Percentiles rank a stretch among this genome's conserved stretches.
Evolutionary conservation across 495 filamentous ascomycete species (phyloP).

Genomic region (Margaritispora aquatica): DNA sequence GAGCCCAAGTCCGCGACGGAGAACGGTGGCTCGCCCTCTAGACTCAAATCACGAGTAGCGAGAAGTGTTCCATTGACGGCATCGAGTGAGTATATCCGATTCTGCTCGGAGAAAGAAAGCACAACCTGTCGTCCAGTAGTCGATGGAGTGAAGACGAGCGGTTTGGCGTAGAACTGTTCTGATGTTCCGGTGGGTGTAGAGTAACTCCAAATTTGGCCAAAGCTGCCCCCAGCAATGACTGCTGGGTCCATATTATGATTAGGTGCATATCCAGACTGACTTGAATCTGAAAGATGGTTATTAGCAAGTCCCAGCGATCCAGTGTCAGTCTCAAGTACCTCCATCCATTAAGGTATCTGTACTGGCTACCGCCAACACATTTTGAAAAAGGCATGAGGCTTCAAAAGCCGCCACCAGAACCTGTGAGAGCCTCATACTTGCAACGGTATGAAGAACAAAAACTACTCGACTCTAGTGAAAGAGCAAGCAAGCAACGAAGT

Average conservation of each 20-base stretch:
- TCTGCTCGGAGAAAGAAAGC: constrained; percentile 26
- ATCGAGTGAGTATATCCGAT: constrained; percentile 28
- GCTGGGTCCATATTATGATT: constrained; percentile 40
- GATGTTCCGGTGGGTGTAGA: not conserved
- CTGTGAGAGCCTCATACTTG: constrained; percentile 1
- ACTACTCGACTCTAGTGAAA: not conserved
- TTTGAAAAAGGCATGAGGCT: not conserved
- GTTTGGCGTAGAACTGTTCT: constrained; percentile 22
- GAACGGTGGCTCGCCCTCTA: constrained; percentile 20
- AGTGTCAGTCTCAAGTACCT: not conserved
- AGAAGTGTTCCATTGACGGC: constrained; percentile 24
- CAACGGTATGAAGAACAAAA: not conserved
- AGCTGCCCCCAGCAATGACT: constrained; percentile 27
- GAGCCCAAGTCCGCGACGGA: constrained; percentile 16
- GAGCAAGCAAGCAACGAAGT: not conserved
- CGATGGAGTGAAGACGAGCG: constrained; percentile 25
- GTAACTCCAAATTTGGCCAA: constrained; percentile 28
- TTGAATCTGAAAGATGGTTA: constrained; percentile 21
- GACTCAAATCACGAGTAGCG: constrained; percentile 15
- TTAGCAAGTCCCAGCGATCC: not conserved
- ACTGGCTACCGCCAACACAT: not conserved
- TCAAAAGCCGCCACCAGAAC: not conserved
- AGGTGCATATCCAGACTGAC: constrained; percentile 35
- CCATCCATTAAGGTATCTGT: constrained; percentile 2
- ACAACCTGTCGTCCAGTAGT: constrained; percentile 25